Percentiles rank a stretch among this genome's conserved stretches.
These are phyloP conservation scores for Meyerozyma athensensis DNA, from an alignment of 1,139 yeast genomes.

Conservation along the genomic window DNA sequence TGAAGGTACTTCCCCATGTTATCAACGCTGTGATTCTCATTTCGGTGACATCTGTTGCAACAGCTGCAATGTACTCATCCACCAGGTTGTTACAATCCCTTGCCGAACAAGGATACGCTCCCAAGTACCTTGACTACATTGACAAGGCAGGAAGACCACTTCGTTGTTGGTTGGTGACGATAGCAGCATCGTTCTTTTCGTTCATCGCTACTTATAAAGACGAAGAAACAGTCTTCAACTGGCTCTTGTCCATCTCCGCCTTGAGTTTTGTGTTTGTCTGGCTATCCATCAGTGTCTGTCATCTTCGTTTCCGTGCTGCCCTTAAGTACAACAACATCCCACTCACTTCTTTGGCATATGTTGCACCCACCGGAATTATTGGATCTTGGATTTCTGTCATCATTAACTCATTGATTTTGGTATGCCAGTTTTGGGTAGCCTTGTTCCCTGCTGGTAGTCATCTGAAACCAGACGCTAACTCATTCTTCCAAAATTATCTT, in stretches of 20 bases:
- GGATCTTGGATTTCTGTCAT: constrained; percentile 20
- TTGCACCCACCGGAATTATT: constrained; percentile 20
- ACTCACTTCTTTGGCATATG: constrained; percentile 18
- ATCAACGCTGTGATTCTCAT: constrained; percentile 23
- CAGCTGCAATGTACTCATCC: constrained; percentile 26
- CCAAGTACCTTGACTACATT: constrained; percentile 20
- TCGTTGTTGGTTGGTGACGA: constrained; percentile 19
- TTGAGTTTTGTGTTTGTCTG: constrained; percentile 20
- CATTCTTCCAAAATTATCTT: constrained; percentile 35
- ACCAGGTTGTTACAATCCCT: constrained; percentile 21
- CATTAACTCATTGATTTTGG: constrained; percentile 18
- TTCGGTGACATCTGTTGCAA: constrained; percentile 24
- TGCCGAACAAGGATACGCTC: constrained; percentile 23
- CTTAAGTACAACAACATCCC: constrained; percentile 18
- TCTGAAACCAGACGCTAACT: constrained; percentile 23
- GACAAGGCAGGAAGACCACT: constrained; percentile 23
- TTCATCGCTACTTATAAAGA: constrained; percentile 21
- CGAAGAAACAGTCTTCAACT: constrained; percentile 21
- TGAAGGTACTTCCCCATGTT: constrained; percentile 21
- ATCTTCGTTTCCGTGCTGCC: constrained; percentile 23
- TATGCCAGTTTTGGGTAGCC: constrained; percentile 38
- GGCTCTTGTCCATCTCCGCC: constrained; percentile 24
- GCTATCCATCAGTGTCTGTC: constrained; percentile 20
- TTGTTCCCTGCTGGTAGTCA: constrained; percentile 30
- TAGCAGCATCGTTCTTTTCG: constrained; percentile 18